Conservation (phyloP, 2,329 filamentous ascomycete genomes). For the Botrytis tulipae region DNA sequence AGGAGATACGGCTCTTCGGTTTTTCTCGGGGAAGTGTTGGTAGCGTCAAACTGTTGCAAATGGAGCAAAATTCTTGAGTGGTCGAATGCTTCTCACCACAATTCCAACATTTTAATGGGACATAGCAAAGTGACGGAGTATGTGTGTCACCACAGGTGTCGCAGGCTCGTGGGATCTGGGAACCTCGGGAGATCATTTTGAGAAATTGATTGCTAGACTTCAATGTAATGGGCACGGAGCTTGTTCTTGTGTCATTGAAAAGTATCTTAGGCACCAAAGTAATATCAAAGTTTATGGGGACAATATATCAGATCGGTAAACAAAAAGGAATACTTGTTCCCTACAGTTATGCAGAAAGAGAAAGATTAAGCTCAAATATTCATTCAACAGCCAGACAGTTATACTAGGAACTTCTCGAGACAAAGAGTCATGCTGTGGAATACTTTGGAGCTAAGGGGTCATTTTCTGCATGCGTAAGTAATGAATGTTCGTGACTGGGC, state of each 20-base stretch:
- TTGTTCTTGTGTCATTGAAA: background rate
- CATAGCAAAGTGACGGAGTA: background rate
- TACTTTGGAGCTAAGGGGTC: background rate
- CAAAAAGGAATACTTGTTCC: background rate
- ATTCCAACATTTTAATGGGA: background rate
- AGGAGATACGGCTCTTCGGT: rapidly evolving
- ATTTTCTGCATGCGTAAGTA: background rate
- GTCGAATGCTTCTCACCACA: rapidly evolving
- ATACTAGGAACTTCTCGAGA: no score
- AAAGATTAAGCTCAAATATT: background rate
- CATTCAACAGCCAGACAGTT: background rate
- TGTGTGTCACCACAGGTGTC: rapidly evolving
- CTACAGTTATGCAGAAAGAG: background rate
- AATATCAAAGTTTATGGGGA: background rate
- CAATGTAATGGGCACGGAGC: background rate
- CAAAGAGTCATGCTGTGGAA: background rate
- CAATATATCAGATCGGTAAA: background rate
- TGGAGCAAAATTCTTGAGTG: background rate
- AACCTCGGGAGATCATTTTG: background rate
- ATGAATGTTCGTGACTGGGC: no score
- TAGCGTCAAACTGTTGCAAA: background rate
- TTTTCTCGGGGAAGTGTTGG: rapidly evolving
- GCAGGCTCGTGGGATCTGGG: background rate
- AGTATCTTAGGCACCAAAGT: no score
- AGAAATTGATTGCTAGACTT: background rate